These are phyloP conservation scores for Flammula alnicola DNA, from an alignment of 1,284 basidiomycete species.

Conservation along the genomic window DNA sequence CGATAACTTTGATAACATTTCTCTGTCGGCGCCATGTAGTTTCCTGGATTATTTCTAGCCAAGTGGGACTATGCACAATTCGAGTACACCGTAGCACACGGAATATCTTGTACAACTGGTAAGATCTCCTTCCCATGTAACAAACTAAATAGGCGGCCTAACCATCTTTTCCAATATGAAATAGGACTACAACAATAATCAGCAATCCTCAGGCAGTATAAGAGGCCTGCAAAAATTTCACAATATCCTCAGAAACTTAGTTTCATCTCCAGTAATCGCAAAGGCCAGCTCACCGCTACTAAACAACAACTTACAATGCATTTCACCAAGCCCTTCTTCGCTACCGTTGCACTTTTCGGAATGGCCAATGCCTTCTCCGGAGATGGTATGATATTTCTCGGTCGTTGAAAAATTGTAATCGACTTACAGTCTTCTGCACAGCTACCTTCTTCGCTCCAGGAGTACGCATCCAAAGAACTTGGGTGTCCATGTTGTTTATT, in stretches of 20 bases:
- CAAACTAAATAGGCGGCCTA: too few relatives aligned
- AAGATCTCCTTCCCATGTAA: too few relatives aligned
- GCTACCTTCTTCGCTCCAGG: not conserved
- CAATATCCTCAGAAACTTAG: too few relatives aligned
- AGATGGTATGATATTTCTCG: not conserved
- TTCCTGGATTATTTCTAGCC: too few relatives aligned
- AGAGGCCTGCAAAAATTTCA: too few relatives aligned
- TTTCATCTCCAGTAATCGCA: too few relatives aligned
- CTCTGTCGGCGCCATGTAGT: too few relatives aligned
- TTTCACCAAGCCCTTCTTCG: not conserved
- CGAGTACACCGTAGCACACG: too few relatives aligned
- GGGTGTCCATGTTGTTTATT: too few relatives aligned
- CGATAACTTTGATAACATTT: too few relatives aligned
- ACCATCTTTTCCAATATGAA: not conserved
- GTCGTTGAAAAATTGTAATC: not conserved
- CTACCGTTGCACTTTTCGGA: not conserved
- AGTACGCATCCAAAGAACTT: not conserved
- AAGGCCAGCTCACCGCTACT: not conserved
- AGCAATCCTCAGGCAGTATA: not conserved
- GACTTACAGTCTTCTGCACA: not conserved
- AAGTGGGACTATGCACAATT: too few relatives aligned
- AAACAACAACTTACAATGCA: not conserved
- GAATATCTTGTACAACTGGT: too few relatives aligned
- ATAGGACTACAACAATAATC: not conserved
- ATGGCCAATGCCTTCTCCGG: not conserved